Conservation (phyloP, 495 filamentous ascomycete species). For the Cladorrhinum samala region DNA sequence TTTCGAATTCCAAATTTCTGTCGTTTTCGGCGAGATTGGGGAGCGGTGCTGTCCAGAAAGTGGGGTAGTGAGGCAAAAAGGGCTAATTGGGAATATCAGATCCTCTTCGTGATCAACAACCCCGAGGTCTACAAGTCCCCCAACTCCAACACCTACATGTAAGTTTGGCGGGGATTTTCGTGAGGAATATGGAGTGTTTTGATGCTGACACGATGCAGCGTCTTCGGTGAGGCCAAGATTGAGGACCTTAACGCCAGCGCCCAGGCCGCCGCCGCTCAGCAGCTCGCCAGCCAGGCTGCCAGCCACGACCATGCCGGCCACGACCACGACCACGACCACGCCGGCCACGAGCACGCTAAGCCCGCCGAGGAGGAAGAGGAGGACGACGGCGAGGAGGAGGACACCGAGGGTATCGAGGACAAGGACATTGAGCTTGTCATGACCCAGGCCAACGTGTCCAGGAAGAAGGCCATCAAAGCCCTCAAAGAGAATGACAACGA, state of each 20-base stretch:
- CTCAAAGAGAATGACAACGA: slow-evolving; percentile 99
- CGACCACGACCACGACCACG: slow-evolving; percentile 65
- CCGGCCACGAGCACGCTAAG: slow-evolving; percentile 56
- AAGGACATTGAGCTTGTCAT: slow-evolving; percentile 99
- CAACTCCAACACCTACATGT: slow-evolving; percentile 99
- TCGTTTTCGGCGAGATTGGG: background rate
- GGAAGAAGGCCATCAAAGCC: slow-evolving; percentile 98
- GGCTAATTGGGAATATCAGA: slow-evolving; percentile 48
- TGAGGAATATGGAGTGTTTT: background rate
- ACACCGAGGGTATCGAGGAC: slow-evolving; percentile 85
- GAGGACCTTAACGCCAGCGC: slow-evolving; percentile 98
- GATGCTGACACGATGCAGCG: slow-evolving; percentile 47
- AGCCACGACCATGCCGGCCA: slow-evolving; percentile 57
- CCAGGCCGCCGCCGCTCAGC: slow-evolving; percentile 87
- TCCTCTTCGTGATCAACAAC: slow-evolving; percentile 98
- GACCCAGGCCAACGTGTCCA: slow-evolving; percentile 90
- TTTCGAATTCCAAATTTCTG: background rate
- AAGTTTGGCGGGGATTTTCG: slow-evolving; percentile 31
- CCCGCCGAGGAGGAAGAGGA: slow-evolving; percentile 74
- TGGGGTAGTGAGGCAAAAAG: background rate
- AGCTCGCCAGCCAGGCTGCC: slow-evolving; percentile 72
- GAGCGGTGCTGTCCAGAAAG: background rate
- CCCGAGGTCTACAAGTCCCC: slow-evolving; percentile 99
- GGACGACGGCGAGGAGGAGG: slow-evolving; percentile 92
- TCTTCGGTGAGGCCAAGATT: slow-evolving; percentile 99